Conservation (phyloP, 2,329 filamentous ascomycete species). For the Pseudogymnoascus sp. region DNA sequence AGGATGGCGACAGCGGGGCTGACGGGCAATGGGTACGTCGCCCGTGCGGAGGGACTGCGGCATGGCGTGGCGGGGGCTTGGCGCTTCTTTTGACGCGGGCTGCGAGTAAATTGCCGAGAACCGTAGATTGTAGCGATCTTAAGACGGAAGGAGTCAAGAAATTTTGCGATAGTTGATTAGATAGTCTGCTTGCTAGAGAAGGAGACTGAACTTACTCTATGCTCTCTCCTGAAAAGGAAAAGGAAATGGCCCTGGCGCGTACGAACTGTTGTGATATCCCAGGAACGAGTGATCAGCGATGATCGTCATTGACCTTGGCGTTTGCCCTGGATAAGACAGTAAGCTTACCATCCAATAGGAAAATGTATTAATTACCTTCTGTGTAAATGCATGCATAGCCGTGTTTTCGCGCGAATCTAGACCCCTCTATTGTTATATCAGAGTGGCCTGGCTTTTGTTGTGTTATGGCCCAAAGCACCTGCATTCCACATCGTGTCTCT, state of each 20-base stretch:
- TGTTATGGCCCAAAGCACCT: background rate
- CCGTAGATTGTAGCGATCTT: background rate
- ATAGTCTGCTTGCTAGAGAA: background rate
- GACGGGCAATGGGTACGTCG: background rate
- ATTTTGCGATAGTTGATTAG: background rate
- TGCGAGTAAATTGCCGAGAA: background rate
- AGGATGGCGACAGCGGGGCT: background rate
- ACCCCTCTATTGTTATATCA: background rate
- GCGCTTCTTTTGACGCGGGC: background rate
- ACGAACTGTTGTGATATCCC: background rate
- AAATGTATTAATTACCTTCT: background rate
- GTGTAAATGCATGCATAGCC: background rate
- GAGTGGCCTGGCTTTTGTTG: background rate
- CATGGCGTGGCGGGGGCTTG: background rate
- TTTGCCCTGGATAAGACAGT: background rate
- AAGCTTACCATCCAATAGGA: background rate
- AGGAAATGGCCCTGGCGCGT: background rate
- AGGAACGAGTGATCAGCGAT: background rate
- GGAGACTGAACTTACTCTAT: background rate
- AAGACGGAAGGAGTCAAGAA: constrained; percentile 1
- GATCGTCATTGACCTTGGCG: background rate
- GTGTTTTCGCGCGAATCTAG: background rate
- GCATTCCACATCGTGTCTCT: background rate
- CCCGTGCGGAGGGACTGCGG: background rate
- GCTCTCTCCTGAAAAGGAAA: background rate